These are phyloP conservation scores for Mortierella sp. DNA, from an alignment of 371 early-diverging fungal genomes.

Conservation along the genomic window DNA sequence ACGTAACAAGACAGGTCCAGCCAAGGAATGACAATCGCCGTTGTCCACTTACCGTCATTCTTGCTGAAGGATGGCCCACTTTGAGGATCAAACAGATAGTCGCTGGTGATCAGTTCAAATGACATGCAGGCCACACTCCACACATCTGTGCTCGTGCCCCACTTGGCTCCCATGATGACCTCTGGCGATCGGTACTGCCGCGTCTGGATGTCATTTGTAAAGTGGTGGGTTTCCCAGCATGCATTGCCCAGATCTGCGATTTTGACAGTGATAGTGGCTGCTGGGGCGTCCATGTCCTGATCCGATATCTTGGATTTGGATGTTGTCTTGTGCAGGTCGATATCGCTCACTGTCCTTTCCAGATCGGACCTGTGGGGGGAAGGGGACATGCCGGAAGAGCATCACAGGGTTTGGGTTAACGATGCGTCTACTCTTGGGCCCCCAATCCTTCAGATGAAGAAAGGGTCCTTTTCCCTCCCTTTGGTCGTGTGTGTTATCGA, in stretches of 20 bases:
- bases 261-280: conserved; percentile 77
- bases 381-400: no score
- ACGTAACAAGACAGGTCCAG: no score
- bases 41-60: conserved; percentile 80
- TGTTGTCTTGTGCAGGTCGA: conserved; percentile 27
- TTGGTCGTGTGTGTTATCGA: no score
- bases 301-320: conserved; percentile 86
- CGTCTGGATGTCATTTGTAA: conserved; percentile 97
- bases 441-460: no score
- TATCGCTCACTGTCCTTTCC: conserved; percentile 35
- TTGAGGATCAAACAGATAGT: conserved; percentile 93
- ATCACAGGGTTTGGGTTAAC: no score
- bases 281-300: conserved; percentile 88
- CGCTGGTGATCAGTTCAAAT: conserved; percentile 93
- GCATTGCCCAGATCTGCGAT: conserved; percentile 99
- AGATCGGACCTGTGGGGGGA: conserved; percentile 9
- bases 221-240: conserved; percentile 96
- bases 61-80: conserved; percentile 84
- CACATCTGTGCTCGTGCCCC: conserved; percentile 95
- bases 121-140: conserved; percentile 97
- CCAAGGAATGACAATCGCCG: conserved; percentile 7
- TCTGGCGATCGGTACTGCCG: conserved; percentile 98
- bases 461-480: no score
- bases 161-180: conserved; percentile 94
- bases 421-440: no score